phyloP scores from a whole-genome alignment of 352 stramenopile genomes.

The Nothophytophthora sp. region DNA sequence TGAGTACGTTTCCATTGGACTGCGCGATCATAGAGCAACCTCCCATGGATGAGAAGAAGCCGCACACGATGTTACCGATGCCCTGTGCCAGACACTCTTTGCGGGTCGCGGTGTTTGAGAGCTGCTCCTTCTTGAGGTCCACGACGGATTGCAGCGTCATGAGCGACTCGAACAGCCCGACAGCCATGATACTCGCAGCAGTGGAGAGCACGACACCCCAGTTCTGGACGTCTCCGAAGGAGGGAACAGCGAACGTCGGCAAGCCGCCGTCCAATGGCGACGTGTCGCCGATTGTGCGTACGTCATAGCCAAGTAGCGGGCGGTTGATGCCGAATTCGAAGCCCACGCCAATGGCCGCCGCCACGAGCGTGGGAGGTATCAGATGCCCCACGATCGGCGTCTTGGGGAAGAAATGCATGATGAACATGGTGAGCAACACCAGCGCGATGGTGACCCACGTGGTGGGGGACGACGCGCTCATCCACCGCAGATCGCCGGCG shows the following conservation, averaged over 20 bases:
- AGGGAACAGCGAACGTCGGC: constrained; percentile 51
- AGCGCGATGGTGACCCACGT: constrained; percentile 72
- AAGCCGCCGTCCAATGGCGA: constrained; percentile 54
- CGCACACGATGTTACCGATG: constrained; percentile 91
- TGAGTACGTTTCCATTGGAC: constrained; percentile 90
- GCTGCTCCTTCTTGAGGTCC: constrained; percentile 83
- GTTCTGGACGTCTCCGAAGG: constrained; percentile 48
- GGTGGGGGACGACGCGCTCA: constrained; percentile 51
- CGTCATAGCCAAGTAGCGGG: constrained; percentile 65
- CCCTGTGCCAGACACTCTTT: constrained; percentile 90
- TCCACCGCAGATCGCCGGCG: constrained; percentile 68
- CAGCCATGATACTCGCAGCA: constrained; percentile 88
- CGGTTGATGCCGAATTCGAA: constrained; percentile 91
- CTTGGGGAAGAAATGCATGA: constrained; percentile 86
- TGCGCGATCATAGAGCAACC: constrained; percentile 95
- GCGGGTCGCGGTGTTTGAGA: constrained; percentile 56
- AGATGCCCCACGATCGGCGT: constrained; percentile 58
- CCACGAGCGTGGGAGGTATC: constrained; percentile 83
- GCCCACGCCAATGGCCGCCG: constrained; percentile 68
- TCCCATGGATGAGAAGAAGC: constrained; percentile 93
- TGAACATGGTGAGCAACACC: constrained; percentile 78
- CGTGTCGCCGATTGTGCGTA: constrained; percentile 79
- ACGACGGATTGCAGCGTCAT: constrained; percentile 94
- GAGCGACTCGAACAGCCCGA: constrained; percentile 94
- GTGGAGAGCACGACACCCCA: constrained; percentile 83